Conservation (phyloP, 306 rosid species). For the Adenanthera pavonina region DNA sequence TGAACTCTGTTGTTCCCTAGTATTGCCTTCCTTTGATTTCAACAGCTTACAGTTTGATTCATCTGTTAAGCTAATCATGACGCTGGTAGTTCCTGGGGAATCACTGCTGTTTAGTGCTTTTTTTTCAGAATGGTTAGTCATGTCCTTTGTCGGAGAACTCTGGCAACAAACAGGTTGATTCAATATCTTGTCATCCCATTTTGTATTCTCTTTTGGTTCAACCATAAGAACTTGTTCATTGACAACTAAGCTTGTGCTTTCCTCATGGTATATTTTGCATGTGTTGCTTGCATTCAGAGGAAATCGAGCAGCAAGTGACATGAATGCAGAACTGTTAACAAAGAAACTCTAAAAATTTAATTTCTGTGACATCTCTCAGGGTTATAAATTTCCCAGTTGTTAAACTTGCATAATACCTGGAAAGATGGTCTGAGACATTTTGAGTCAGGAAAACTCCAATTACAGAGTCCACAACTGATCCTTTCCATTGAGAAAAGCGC, state of each 20-base stretch:
- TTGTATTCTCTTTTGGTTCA: slow-evolving; percentile 40
- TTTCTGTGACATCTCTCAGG: slow-evolving; percentile 10
- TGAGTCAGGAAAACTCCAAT: slow-evolving; percentile 98
- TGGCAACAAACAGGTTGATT: slow-evolving; percentile 34
- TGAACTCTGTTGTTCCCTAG: slow-evolving; percentile 35
- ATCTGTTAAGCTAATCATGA: slow-evolving; percentile 46
- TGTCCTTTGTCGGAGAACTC: slow-evolving; percentile 27
- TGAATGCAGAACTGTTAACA: slow-evolving; percentile 88
- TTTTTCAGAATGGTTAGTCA: slow-evolving; percentile 37
- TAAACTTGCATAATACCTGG: slow-evolving; percentile 64
- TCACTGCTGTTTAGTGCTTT: slow-evolving; percentile 34
- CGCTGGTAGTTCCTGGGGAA: slow-evolving; percentile 12
- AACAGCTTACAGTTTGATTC: slow-evolving; percentile 56
- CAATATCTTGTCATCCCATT: slow-evolving; percentile 51
- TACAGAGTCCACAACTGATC: slow-evolving; percentile 97
- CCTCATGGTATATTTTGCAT: slow-evolving; percentile 21
- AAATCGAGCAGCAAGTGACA: slow-evolving; percentile 92
- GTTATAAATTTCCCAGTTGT: slow-evolving; percentile 6
- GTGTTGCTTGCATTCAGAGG: slow-evolving; percentile 55
- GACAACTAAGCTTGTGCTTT: slow-evolving; percentile 23
- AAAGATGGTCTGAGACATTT: slow-evolving; percentile 97
- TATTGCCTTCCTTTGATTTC: slow-evolving; percentile 47
- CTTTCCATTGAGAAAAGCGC: slow-evolving; percentile 96
- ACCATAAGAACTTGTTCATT: slow-evolving; percentile 44
- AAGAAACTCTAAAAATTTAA: slow-evolving; percentile 17